Evolutionary conservation across 2,329 filamentous ascomycete species (phyloP), one percentile per base, ranked within the genome.

Genomic region (Escovopsis sp.): DNA sequence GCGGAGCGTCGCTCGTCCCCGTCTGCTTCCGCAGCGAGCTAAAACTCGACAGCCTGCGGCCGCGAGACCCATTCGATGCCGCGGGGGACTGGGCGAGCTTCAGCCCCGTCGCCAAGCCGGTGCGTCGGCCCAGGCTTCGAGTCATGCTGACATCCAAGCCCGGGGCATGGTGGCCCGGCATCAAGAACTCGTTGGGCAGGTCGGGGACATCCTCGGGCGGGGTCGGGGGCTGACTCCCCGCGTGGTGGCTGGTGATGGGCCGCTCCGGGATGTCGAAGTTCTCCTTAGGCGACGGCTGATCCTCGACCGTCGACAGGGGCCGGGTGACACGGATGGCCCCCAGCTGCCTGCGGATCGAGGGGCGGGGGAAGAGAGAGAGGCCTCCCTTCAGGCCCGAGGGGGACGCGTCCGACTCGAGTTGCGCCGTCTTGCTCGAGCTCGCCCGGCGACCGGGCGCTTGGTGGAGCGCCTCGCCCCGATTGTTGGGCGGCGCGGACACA

Each of bases 231-330:
- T 37, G 32, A 24, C 35, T 35, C 8, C 41, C 35, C 13, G 35
- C 35, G 11, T 43, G 24, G 36, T 56, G 48, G 12, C 47, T 46
- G 8, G 51, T 61, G 7, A 53, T 53, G 15, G 59, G 57, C 14
- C 58, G 49, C 20, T 56, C 50, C 2, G 54, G 48, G 10, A 52
- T 45, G 9, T 20, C 20, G 20, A 20, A 3, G 20, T 53, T 52
- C 11, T 48, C 43, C 15, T 44, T 48, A 1, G 69, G 68, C 0
- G 71, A 72, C 0, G 70, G 70, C 37, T 72, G 65, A 44, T 76
- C 72, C 40, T 67, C 56, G 2, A 76, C 70, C 37, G 72, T 65
- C 1, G 72, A 76, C 9, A 76, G 55, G 2, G 71, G 70, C 6
- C 71, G 63, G 2, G 70, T 65, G 44, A 68, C 63, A 24, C 63